Percentiles rank a stretch among this genome's conserved stretches.
Evolutionary conservation across 257 asterid species (phyloP).

Genomic region (Dorcoceras hygrometricum): DNA sequence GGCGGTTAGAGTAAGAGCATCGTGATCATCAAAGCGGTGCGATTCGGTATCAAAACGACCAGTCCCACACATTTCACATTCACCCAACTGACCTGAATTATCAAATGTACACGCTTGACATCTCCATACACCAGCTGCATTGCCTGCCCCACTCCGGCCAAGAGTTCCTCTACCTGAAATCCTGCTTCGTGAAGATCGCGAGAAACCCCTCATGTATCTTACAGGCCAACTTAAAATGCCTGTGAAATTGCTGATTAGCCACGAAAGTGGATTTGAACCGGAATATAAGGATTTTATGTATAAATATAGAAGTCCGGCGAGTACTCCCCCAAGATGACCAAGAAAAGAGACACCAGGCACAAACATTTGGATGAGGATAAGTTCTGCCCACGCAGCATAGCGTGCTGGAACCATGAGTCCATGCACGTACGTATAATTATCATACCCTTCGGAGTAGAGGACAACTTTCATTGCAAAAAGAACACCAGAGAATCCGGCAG

Average conservation of each 20-base stretch:
- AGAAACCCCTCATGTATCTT: slow-evolving; percentile 30
- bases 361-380: slow-evolving; percentile 74
- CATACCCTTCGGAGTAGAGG: slow-evolving; percentile 55
- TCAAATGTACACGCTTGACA: slow-evolving; percentile 76
- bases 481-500: slow-evolving; percentile 90
- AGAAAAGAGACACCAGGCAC: slow-evolving; percentile 91
- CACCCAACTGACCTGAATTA: slow-evolving; percentile 40
- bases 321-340: slow-evolving; percentile 88
- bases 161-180: slow-evolving; percentile 54
- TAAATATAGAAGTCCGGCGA: slow-evolving; percentile 71
- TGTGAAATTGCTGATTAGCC: slow-evolving; percentile 38
- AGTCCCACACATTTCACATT: slow-evolving; percentile 76
- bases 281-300: slow-evolving; percentile 38
- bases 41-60: slow-evolving; percentile 29
- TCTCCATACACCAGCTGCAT: slow-evolving; percentile 49
- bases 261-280: slow-evolving; percentile 44
- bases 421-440: slow-evolving; percentile 57
- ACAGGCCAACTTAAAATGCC: slow-evolving; percentile 57
- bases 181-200: slow-evolving; percentile 29
- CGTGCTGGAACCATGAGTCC: slow-evolving; percentile 79
- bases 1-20: slow-evolving; percentile 30
- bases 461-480: slow-evolving; percentile 96
- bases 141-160: slow-evolving; percentile 30
- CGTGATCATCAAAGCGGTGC: slow-evolving; percentile 9
- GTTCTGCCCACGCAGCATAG: slow-evolving; percentile 95